Conservation (phyloP, 768 basidiomycete species). For the Leccinum sublutescens region DNA sequence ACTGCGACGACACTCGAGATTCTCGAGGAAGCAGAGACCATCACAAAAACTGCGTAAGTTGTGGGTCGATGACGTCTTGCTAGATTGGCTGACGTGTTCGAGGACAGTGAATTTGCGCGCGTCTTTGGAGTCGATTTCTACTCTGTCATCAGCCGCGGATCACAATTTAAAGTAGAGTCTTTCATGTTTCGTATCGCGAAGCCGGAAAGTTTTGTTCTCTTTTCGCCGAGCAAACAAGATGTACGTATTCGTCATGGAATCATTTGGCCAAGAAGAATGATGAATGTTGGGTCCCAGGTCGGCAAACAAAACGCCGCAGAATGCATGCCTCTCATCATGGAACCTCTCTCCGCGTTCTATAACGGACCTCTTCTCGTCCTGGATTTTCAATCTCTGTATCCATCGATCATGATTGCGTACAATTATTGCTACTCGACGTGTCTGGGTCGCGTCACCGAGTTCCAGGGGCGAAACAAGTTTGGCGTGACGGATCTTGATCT, state of each 20-base stretch:
- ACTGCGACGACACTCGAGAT: slow-evolving; percentile 72
- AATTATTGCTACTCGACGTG: slow-evolving; percentile 98
- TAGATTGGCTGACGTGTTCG: neutral
- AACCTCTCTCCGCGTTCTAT: slow-evolving; percentile 91
- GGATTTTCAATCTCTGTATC: slow-evolving; percentile 96
- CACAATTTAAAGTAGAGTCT: slow-evolving; percentile 98
- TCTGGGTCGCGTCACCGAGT: slow-evolving; percentile 82
- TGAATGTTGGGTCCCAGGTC: slow-evolving; percentile 52
- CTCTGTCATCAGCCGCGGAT: slow-evolving; percentile 91
- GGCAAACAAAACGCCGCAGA: slow-evolving; percentile 95
- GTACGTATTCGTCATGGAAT: slow-evolving; percentile 40
- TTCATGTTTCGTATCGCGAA: slow-evolving; percentile 98
- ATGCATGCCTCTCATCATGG: slow-evolving; percentile 93
- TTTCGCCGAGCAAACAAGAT: slow-evolving; percentile 86
- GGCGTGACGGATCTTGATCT: slow-evolving; percentile 76
- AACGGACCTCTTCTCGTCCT: slow-evolving; percentile 89
- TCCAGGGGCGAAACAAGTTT: slow-evolving; percentile 84
- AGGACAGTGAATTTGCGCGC: slow-evolving; percentile 88
- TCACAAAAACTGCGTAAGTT: slow-evolving; percentile 86
- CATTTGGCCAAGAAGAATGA: neutral
- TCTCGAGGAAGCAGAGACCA: slow-evolving; percentile 74
- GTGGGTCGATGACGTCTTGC: neutral
- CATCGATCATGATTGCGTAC: slow-evolving; percentile 98
- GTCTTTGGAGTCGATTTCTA: slow-evolving; percentile 98
- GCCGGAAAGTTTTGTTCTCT: slow-evolving; percentile 86